Evolutionary conservation across 441 rosid species (phyloP).

Genomic region (Arabidopsis lyrata): DNA sequence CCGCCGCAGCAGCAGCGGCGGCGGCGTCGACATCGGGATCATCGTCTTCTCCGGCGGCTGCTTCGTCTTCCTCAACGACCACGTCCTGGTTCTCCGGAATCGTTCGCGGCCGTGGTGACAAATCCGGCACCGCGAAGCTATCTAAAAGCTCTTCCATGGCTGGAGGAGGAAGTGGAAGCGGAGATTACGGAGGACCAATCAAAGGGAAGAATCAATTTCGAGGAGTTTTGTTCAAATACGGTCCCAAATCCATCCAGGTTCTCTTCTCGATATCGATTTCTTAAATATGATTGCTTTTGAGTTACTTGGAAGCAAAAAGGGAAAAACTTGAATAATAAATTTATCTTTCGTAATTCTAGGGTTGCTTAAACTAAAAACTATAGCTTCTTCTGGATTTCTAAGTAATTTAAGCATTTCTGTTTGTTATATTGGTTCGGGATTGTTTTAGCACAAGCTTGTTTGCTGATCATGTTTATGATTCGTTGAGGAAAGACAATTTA

Average conservation of each 20-base stretch:
- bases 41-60: constrained; percentile 47
- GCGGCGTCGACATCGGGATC: constrained; percentile 46
- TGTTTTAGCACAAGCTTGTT: constrained; percentile 15
- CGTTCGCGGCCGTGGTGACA: constrained; percentile 72
- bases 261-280: constrained; percentile 9
- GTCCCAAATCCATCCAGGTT: constrained; percentile 89
- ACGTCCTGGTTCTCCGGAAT: constrained; percentile 91
- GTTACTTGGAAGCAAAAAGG: constrained; percentile 26
- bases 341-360: background rate
- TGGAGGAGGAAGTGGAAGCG: constrained; percentile 37
- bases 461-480: constrained; percentile 22
- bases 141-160: constrained; percentile 46
- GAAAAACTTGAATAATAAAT: no score
- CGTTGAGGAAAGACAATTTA: background rate
- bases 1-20: constrained; percentile 19
- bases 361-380: constrained; percentile 5
- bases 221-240: constrained; percentile 91
- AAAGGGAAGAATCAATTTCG: constrained; percentile 92
- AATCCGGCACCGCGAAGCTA: constrained; percentile 53
- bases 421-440: background rate
- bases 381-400: background rate
- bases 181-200: constrained; percentile 62
- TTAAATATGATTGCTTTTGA: constrained; percentile 31
- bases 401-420: background rate
- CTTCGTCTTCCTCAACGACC: constrained; percentile 51